Conservation (phyloP, 2,329 filamentous ascomycete species). For the Trichoderma oligosporum region DNA sequence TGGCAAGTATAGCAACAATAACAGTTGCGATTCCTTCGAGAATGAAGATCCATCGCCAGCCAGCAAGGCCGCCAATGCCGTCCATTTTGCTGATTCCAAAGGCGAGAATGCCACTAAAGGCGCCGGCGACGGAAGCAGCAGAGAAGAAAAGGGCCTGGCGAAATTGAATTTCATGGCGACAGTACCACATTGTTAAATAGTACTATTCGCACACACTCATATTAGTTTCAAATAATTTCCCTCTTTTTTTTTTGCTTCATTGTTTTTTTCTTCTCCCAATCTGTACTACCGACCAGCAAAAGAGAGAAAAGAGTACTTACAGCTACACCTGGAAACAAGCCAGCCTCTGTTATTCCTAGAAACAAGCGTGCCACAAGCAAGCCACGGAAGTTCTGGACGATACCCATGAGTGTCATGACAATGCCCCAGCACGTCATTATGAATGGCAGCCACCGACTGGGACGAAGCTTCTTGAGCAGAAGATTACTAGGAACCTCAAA, state of each 20-base stretch:
- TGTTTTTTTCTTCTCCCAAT: not conserved
- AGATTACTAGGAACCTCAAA: slow-evolving; percentile 78
- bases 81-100: slow-evolving; percentile 68
- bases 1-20: slow-evolving; percentile 61
- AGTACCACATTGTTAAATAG: slow-evolving; percentile 58
- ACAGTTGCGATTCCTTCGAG: slow-evolving; percentile 68
- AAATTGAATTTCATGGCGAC: slow-evolving; percentile 52
- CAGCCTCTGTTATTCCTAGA: slow-evolving; percentile 63
- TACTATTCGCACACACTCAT: slow-evolving; percentile 32
- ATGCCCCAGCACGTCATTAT: slow-evolving; percentile 65
- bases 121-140: slow-evolving; percentile 73
- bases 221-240: not conserved
- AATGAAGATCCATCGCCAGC: slow-evolving; percentile 66
- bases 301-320: slow-evolving; percentile 24
- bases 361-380: slow-evolving; percentile 51
- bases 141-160: slow-evolving; percentile 74
- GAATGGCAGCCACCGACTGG: slow-evolving; percentile 68
- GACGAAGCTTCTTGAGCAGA: slow-evolving; percentile 68
- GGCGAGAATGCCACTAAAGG: slow-evolving; percentile 69
- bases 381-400: slow-evolving; percentile 47
- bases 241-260: not conserved
- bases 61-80: slow-evolving; percentile 55
- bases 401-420: slow-evolving; percentile 51
- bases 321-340: slow-evolving; percentile 62
- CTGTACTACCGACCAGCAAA: no score